Percentiles rank a stretch among this genome's conserved stretches.
These are phyloP conservation scores for Croton setiger DNA, from an alignment of 441 rosid species.

Conservation along the genomic window DNA sequence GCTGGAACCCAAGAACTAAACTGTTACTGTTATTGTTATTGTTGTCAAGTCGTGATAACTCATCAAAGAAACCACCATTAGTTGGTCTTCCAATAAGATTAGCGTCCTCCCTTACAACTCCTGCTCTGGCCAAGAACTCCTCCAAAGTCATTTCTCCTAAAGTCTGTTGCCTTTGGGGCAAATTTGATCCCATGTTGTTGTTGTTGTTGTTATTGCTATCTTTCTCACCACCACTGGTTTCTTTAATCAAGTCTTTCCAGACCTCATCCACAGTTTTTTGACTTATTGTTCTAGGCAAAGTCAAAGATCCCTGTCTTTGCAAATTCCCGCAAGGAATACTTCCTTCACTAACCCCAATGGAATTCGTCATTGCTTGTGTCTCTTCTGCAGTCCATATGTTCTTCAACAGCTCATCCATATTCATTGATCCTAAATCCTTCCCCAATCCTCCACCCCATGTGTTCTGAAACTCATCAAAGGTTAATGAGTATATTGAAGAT, in stretches of 20 bases:
- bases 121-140: slow-evolving; percentile 90
- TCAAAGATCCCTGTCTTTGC: slow-evolving; percentile 74
- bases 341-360: slow-evolving; percentile 21
- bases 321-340: slow-evolving; percentile 40
- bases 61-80: slow-evolving; percentile 42
- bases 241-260: slow-evolving; percentile 68
- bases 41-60: slow-evolving; percentile 29
- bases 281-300: slow-evolving; percentile 88
- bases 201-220: slow-evolving; percentile 17
- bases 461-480: slow-evolving; percentile 85
- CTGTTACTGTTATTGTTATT: slow-evolving; percentile 40
- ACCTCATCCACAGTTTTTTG: slow-evolving; percentile 91
- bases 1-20: slow-evolving; percentile 51
- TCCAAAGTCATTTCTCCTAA: slow-evolving; percentile 89
- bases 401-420: slow-evolving; percentile 88
- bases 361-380: slow-evolving; percentile 40
- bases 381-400: slow-evolving; percentile 90
- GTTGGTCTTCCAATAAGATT: slow-evolving; percentile 34
- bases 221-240: slow-evolving; percentile 24
- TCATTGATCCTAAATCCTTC: slow-evolving; percentile 88
- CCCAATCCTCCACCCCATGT: slow-evolving; percentile 55
- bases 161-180: slow-evolving; percentile 70
- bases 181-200: slow-evolving; percentile 15
- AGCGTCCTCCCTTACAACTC: slow-evolving; percentile 77
- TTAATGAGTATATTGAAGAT: slow-evolving; percentile 72